Evolutionary conservation across 441 rosid species (phyloP), one percentile per base, ranked within the genome.

Genomic region (Pelargonium citronellum): DNA sequence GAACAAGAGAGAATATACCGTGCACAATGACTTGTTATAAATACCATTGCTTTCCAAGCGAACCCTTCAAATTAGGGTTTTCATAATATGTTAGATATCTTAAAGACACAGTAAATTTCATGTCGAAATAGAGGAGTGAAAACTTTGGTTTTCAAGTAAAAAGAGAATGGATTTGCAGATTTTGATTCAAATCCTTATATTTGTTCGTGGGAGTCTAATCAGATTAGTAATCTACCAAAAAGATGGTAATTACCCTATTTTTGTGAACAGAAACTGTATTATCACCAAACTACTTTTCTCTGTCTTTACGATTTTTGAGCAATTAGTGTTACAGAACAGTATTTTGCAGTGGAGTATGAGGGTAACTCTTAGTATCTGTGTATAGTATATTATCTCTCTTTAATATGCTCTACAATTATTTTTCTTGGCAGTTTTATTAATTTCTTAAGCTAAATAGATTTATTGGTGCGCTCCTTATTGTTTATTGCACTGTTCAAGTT

Each of bases 401-500:
- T 30, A 30, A 30, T 30, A 30, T 30, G 37, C 3, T 30, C 4
- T 30, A 30, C 37, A 30, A 30, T 30, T 3, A 3, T 30, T 30
- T 30, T 30, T 30, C 37, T 30, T 30, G 37, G 37, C 37, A 5
- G 37, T 30, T 5, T 30, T 2, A 30, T 30, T 30, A 30, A 30
- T 30, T 30, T 30, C 37, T 30, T 30, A 30, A 30, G 37, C 16
- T 55, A 15, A 55, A 55, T 16, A 30, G 71, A 77, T 72, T 77
- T 77, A 49, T 72, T 66, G 63, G 79, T 83, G 67, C 69, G 72
- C 71, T 76, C 69, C 82, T 85, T 87, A 84, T 87, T 80, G 81
- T 82, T 85, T 78, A 83, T 86, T 88, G 84, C 84, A 77, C 77
- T 81, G 77, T 83, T 81, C 82, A 87, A 85, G 89, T 89, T 81